Percentiles rank a stretch among this genome's conserved stretches.
Evolutionary conservation across 331 rosid species (phyloP).

Genomic region (Rosa hybrid): DNA sequence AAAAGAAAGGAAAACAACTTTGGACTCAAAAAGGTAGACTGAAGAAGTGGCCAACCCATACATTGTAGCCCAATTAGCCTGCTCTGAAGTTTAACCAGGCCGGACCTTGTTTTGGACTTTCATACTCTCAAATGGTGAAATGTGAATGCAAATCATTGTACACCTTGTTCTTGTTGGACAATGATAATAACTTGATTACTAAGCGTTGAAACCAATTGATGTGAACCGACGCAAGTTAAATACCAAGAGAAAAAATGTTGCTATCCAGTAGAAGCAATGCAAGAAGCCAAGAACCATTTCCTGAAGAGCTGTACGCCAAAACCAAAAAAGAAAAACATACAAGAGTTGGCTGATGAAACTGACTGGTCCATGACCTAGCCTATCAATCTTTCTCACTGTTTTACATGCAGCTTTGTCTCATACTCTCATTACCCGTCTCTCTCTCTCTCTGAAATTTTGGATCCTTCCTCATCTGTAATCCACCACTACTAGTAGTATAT

Average conservation of each 20-base stretch:
- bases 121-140: not conserved
- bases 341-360: not conserved
- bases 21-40: not conserved
- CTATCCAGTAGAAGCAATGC: not conserved
- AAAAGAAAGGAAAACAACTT: not conserved
- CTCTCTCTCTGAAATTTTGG: not conserved
- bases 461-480: conserved; percentile 1
- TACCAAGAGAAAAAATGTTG: not conserved
- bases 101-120: not conserved
- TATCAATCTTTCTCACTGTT: not conserved
- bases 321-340: not conserved
- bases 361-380: not conserved
- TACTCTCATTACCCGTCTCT: not conserved
- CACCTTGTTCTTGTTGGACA: not conserved
- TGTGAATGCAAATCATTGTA: not conserved
- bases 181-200: not conserved
- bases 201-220: not conserved
- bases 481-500: not conserved
- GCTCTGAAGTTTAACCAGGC: not conserved
- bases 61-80: not conserved
- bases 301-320: not conserved
- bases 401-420: conserved; percentile 9
- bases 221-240: not conserved
- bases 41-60: not conserved
- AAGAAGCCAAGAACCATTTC: not conserved